These are phyloP conservation scores for Sequoia sempervirens DNA, from an alignment of 75 land plant species.

Conservation along the genomic window DNA sequence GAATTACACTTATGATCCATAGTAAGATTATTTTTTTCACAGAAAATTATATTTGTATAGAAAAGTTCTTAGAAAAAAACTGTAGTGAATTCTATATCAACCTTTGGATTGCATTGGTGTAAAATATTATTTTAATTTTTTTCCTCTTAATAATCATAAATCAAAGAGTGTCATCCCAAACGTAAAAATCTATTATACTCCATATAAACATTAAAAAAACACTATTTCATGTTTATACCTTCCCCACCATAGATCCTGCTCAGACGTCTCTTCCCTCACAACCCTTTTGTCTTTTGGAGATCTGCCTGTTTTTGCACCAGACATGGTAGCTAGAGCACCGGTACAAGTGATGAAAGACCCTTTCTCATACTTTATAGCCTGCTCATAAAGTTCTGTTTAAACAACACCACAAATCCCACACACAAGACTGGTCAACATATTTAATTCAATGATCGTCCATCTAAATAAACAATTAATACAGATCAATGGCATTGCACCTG, in stretches of 20 bases:
- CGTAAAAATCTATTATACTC: no score
- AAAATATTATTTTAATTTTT: no score
- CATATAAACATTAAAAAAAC: not conserved
- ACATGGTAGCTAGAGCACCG: constrained; percentile 47
- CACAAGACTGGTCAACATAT: not conserved
- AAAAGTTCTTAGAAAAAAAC: no score
- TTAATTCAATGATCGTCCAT: not conserved
- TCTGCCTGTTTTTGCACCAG: constrained; percentile 51
- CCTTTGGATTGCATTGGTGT: no score
- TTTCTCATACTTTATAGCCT: constrained; percentile 52
- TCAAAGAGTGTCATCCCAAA: no score
- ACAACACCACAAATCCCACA: constrained; percentile 9
- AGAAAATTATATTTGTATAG: no score
- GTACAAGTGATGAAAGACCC: constrained; percentile 46
- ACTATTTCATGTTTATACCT: constrained; percentile 10
- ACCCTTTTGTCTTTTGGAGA: constrained; percentile 57
- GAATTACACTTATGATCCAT: no score
- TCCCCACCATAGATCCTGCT: constrained; percentile 55
- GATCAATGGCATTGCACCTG: constrained; percentile 16
- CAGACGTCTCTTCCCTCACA: constrained; percentile 37
- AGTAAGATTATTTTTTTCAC: no score
- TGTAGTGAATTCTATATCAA: no score
- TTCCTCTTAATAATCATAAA: no score
- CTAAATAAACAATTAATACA: not conserved
- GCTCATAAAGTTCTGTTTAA: constrained; percentile 43